Percentiles rank a stretch among this genome's conserved stretches.
Conservation (phyloP, 176 grass and related monocot genomes). For the Oryza glaberrima region DNA sequence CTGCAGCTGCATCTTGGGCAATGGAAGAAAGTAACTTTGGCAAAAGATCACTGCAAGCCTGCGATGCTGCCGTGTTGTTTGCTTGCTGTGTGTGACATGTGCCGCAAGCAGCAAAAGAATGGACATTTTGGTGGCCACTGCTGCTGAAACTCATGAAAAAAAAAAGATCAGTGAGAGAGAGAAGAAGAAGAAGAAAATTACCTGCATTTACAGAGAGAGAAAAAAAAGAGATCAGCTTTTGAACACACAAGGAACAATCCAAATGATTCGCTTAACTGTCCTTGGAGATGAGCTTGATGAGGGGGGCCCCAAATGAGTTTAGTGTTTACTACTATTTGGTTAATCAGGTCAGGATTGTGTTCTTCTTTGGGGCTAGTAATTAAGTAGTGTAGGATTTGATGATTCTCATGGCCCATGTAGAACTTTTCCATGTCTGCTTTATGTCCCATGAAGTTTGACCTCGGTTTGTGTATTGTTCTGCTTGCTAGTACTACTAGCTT, state of each 20-base stretch:
- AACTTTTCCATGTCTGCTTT: neutral
- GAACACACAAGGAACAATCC: neutral
- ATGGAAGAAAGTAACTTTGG: constrained; percentile 4
- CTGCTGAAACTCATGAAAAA: neutral
- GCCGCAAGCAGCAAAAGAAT: neutral
- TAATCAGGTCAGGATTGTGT: neutral
- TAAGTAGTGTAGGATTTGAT: neutral
- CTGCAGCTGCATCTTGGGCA: neutral
- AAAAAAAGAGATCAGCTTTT: neutral
- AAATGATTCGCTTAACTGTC: neutral
- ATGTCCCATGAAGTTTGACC: neutral
- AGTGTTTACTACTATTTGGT: neutral
- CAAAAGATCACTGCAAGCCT: neutral
- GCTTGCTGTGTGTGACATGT: neutral
- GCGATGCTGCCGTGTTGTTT: neutral
- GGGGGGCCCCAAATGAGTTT: neutral
- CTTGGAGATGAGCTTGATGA: neutral
- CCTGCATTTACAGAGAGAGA: constrained; percentile 13
- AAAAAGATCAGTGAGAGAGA: neutral
- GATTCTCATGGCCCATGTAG: neutral
- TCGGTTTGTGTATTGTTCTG: neutral
- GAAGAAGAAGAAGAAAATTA: no score
- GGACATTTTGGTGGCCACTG: neutral
- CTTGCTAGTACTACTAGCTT: neutral
- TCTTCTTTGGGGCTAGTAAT: neutral